Percentiles rank a stretch among this genome's conserved stretches.
Conservation (phyloP, 306 rosid genomes). For the Lablab purpureus region DNA sequence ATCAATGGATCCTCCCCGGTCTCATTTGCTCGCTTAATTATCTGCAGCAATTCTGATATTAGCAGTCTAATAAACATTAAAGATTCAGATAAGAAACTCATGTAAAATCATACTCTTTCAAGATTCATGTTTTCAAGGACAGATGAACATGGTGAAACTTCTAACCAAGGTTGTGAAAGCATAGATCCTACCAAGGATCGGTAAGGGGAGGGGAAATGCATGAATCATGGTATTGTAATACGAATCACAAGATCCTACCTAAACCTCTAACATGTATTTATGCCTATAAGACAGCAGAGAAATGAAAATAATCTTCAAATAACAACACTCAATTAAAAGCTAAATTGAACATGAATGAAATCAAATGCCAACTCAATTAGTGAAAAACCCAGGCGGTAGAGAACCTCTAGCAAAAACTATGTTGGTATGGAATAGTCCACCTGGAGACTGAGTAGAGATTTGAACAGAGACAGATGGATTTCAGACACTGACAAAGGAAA, state of each 20-base stretch:
- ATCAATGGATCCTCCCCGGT: slow-evolving; percentile 78
- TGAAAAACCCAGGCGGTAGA: too few relatives aligned
- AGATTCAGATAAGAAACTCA: slow-evolving; percentile 31
- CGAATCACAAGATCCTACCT: background rate
- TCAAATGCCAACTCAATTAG: background rate
- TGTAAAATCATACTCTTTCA: slow-evolving; percentile 14
- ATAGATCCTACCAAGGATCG: background rate
- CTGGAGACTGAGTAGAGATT: too few relatives aligned
- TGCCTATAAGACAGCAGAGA: background rate
- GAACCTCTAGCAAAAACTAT: too few relatives aligned
- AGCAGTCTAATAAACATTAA: slow-evolving; percentile 44
- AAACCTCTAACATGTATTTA: background rate
- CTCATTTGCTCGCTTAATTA: slow-evolving; percentile 86
- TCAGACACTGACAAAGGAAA: too few relatives aligned
- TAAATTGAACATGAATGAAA: background rate
- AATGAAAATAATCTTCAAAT: background rate
- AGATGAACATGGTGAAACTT: slow-evolving; percentile 35
- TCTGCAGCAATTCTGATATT: slow-evolving; percentile 65
- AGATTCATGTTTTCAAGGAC: slow-evolving; percentile 18
- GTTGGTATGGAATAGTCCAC: too few relatives aligned
- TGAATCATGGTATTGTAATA: background rate
- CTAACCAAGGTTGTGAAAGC: background rate
- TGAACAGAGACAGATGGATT: too few relatives aligned
- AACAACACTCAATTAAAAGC: background rate
- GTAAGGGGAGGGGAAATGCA: background rate